Conservation (phyloP, 441 rosid genomes). For the Omphalea diandra region DNA sequence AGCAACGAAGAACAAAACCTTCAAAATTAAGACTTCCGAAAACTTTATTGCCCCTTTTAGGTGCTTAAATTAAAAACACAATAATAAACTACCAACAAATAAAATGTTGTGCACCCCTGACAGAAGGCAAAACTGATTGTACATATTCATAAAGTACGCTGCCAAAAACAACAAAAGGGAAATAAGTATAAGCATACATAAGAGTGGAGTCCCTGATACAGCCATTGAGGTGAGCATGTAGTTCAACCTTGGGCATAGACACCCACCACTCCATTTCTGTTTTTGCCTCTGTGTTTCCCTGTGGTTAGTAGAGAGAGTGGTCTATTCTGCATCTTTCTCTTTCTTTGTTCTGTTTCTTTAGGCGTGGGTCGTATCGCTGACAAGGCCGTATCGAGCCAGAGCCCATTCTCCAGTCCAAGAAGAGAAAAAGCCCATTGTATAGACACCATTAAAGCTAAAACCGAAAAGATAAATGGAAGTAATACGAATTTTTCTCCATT, state of each 20-base stretch:
- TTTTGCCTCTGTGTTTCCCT: slow-evolving; percentile 12
- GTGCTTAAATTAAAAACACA: background rate
- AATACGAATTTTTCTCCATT: too few species aligned
- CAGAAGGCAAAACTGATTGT: background rate
- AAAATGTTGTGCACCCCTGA: background rate
- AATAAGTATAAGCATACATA: slow-evolving; percentile 42
- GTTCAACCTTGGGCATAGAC: slow-evolving; percentile 82
- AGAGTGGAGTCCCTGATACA: slow-evolving; percentile 88
- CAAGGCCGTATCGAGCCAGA: too few species aligned
- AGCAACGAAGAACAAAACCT: background rate
- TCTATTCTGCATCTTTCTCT: too few species aligned
- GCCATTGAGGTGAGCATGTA: slow-evolving; percentile 98
- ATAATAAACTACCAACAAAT: background rate
- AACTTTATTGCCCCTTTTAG: background rate
- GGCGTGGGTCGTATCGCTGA: too few species aligned
- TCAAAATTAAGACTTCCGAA: background rate
- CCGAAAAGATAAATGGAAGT: too few species aligned
- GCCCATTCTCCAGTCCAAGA: too few species aligned
- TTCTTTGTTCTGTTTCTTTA: too few species aligned
- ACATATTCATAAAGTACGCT: background rate
- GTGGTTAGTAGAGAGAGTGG: too few species aligned
- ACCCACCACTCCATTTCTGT: slow-evolving; percentile 60
- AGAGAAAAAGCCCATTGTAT: too few species aligned
- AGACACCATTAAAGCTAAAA: too few species aligned
- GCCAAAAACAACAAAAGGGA: background rate